These are phyloP conservation scores for Nadsonia starkeyi-henricii DNA, from an alignment of 1,139 yeast species.

Conservation along the genomic window DNA sequence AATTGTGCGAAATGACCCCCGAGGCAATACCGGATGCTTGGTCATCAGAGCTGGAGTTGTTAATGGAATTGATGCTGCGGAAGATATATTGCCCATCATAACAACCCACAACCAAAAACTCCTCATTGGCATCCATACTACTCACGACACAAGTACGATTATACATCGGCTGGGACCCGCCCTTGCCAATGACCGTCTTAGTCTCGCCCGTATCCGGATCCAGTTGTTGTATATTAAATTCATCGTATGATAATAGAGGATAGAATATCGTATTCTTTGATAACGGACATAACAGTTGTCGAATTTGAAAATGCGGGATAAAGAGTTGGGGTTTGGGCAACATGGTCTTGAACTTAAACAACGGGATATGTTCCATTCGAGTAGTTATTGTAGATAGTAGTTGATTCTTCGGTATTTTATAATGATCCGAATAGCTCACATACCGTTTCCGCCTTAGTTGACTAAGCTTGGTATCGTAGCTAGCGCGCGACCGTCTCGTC, in stretches of 20 bases:
- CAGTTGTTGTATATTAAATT: constrained; percentile 16
- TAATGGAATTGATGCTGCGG: neutral
- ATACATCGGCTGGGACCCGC: constrained; percentile 8
- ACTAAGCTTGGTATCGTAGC: neutral
- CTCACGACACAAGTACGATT: constrained; percentile 28
- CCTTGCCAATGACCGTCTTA: constrained; percentile 21
- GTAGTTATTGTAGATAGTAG: neutral
- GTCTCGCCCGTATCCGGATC: constrained; percentile 23
- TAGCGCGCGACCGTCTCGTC: neutral
- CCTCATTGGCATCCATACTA: constrained; percentile 33
- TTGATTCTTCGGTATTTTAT: neutral
- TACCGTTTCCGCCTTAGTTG: neutral
- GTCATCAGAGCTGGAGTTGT: constrained; percentile 12
- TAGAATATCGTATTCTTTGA: constrained; percentile 23
- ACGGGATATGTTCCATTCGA: constrained; percentile 4
- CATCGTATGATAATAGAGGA: constrained; percentile 21
- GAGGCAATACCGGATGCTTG: constrained; percentile 12
- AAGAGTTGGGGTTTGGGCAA: constrained; percentile 34
- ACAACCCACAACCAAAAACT: constrained; percentile 39
- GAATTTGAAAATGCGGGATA: constrained; percentile 43
- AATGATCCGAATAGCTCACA: neutral
- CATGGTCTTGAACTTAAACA: constrained; percentile 27
- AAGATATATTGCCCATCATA: constrained; percentile 40
- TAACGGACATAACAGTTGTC: constrained; percentile 38
- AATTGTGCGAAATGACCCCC: constrained; percentile 29